A percentile compares a stretch with the other conserved stretches of the same genome.
Conservation (phyloP, 1,139 yeast species). For the Blastobotrys persicus region DNA sequence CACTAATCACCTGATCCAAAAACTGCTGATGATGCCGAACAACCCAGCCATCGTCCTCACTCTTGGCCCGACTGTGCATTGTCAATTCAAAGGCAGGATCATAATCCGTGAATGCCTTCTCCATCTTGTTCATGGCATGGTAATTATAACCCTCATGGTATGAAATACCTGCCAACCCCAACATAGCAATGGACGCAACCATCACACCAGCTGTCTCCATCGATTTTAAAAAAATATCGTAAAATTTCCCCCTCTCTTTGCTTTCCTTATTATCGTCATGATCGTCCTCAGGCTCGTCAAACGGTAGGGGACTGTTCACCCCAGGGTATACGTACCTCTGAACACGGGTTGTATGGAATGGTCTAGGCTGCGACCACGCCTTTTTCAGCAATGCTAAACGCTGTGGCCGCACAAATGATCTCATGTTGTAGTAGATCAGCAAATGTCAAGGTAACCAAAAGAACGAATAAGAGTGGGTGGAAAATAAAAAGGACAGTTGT, state of each 20-base stretch:
- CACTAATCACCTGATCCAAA: conserved; percentile 64
- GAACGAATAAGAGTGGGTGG: neutral
- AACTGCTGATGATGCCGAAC: conserved; percentile 66
- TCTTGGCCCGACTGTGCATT: conserved; percentile 46
- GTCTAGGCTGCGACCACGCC: neutral
- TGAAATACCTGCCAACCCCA: conserved; percentile 68
- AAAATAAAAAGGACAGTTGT: neutral
- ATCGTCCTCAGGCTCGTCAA: conserved; percentile 9
- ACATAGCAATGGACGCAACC: conserved; percentile 65
- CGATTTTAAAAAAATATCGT: conserved; percentile 48
- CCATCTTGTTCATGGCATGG: conserved; percentile 65
- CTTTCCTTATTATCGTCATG: conserved; percentile 2
- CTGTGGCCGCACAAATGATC: neutral
- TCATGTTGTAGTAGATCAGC: no score
- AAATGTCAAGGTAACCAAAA: no score
- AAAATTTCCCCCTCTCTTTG: conserved; percentile 5
- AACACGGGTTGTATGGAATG: neutral
- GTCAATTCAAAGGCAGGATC: conserved; percentile 64
- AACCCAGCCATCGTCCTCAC: conserved; percentile 44
- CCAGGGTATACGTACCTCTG: conserved; percentile 3
- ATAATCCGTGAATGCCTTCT: conserved; percentile 62
- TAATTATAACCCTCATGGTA: conserved; percentile 63
- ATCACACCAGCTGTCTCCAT: conserved; percentile 74
- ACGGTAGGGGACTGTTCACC: conserved; percentile 6
- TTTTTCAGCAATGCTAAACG: neutral